These are phyloP conservation scores for Sugiyamaella grinbergsii DNA, from an alignment of 1,139 yeast species.

Conservation along the genomic window DNA sequence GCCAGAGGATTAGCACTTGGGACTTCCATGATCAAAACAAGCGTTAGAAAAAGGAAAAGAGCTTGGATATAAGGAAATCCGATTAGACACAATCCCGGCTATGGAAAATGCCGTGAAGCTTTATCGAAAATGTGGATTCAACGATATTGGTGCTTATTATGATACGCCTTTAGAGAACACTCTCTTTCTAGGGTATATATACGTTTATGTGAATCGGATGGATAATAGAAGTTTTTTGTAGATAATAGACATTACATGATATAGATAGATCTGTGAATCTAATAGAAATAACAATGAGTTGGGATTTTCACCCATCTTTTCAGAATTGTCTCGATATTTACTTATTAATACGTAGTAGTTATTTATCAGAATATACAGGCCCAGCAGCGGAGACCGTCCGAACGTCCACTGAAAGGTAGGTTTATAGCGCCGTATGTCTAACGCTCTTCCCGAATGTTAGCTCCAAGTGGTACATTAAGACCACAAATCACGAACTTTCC, in stretches of 20 bases:
- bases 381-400: no score
- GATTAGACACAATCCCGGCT: constrained; percentile 12
- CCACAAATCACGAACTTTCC: background rate
- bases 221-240: background rate
- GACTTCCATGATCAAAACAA: background rate
- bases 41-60: background rate
- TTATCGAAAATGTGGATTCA: constrained; percentile 14
- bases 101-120: constrained; percentile 14
- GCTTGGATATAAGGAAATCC: background rate
- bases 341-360: no score
- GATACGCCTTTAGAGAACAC: constrained; percentile 16
- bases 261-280: background rate
- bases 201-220: background rate
- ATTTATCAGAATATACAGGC: no score
- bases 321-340: no score
- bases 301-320: no score
- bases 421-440: no score
- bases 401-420: no score
- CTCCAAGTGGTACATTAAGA: no score
- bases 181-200: constrained; percentile 10
- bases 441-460: no score
- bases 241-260: background rate
- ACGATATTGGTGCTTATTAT: constrained; percentile 12
- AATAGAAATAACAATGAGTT: no score
- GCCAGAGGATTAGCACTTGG: constrained; percentile 16